Evolutionary conservation across 768 basidiomycete species (phyloP).

Genomic region (Termitomyces sp.): DNA sequence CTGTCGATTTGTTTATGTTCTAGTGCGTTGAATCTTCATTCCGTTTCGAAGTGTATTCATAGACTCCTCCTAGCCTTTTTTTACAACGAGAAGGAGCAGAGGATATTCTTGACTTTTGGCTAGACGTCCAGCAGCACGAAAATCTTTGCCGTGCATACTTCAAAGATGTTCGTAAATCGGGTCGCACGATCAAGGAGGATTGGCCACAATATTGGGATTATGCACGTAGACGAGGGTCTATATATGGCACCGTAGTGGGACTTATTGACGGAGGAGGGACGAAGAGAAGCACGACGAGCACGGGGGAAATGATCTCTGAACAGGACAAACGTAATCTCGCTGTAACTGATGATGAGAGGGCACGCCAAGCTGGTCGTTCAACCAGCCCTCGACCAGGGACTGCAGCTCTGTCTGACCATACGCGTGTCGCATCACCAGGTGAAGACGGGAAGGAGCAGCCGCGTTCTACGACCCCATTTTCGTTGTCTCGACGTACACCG

Average conservation of each 20-base stretch:
- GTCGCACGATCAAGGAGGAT: conserved; percentile 88
- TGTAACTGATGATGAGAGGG: conserved; percentile 44
- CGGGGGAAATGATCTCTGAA: conserved; percentile 65
- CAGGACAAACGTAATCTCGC: conserved; percentile 68
- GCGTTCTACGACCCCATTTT: conserved; percentile 79
- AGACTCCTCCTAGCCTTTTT: conserved; percentile 62
- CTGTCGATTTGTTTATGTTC: conserved; percentile 98
- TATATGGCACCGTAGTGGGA: conserved; percentile 88
- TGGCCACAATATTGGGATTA: conserved; percentile 99
- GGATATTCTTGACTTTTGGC: conserved; percentile 97
- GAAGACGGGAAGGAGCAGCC: conserved; percentile 36
- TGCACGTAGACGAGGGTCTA: conserved; percentile 86
- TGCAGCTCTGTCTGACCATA: conserved; percentile 38
- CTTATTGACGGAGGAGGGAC: conserved; percentile 51
- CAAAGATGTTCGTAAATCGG: conserved; percentile 96
- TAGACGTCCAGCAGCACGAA: conserved; percentile 99
- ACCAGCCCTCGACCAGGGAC: conserved; percentile 54
- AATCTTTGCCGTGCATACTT: conserved; percentile 98
- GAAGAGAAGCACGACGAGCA: conserved; percentile 82
- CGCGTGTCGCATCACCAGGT: conserved; percentile 44
- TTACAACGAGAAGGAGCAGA: conserved; percentile 94
- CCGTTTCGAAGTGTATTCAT: neutral
- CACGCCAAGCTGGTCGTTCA: conserved; percentile 44
- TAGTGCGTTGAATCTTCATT: conserved; percentile 60
- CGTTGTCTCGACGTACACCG: conserved; percentile 68